phyloP scores from a whole-genome alignment of 257 asterid species.

The Datura wrightii region DNA sequence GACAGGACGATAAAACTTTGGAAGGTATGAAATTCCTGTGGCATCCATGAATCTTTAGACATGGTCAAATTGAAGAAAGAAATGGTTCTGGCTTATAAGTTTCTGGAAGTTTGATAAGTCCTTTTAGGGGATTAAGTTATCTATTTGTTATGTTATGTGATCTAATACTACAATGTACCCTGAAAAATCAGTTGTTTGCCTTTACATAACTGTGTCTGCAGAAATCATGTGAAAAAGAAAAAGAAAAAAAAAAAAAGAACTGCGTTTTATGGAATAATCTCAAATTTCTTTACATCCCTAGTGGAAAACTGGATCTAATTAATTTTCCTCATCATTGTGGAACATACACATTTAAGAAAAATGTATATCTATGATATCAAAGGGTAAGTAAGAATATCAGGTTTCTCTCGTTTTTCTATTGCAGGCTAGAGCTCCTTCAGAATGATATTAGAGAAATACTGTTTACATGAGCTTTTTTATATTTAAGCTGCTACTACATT shows the following conservation, averaged over 20 bases:
- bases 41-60: neutral
- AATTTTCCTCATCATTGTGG: too few relatives aligned
- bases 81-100: slow-evolving; percentile 7
- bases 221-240: neutral
- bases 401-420: neutral
- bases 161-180: neutral
- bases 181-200: slow-evolving; percentile 4
- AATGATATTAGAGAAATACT: slow-evolving; percentile 36
- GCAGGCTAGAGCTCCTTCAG: neutral
- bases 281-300: too few relatives aligned
- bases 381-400: neutral
- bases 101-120: neutral
- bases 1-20: slow-evolving; percentile 85
- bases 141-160: neutral
- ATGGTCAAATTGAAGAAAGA: neutral
- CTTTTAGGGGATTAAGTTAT: neutral
- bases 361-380: too few relatives aligned
- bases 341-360: too few relatives aligned
- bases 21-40: slow-evolving; percentile 62
- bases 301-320: too few relatives aligned
- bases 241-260: neutral
- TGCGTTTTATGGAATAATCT: neutral
- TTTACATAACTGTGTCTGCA: neutral
- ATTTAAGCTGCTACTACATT: slow-evolving; percentile 67
- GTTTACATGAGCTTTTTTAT: slow-evolving; percentile 74